Conservation (phyloP, 140 eudicot genomes). For the Artemisia princeps region DNA sequence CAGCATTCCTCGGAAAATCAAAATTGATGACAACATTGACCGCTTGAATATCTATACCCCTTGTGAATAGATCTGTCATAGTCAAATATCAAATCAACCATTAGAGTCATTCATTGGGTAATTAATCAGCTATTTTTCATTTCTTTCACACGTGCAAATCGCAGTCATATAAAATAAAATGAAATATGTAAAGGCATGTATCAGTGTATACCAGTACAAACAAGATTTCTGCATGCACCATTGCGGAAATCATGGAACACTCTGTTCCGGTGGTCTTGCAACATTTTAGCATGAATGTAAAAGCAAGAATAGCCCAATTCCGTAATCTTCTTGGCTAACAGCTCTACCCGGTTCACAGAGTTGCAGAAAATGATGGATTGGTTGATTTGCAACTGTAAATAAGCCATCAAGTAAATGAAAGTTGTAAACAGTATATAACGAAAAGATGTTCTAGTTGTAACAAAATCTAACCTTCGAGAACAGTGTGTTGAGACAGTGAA, state of each 20-base stretch:
- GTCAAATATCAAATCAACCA: constrained; percentile 13
- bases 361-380: constrained; percentile 78
- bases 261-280: constrained; percentile 69
- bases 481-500: constrained; percentile 70
- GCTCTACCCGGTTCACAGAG: constrained; percentile 68
- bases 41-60: constrained; percentile 80
- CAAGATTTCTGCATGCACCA: constrained; percentile 85
- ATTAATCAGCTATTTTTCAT: too few relatives aligned
- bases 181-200: constrained; percentile 6
- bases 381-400: constrained; percentile 64
- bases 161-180: background rate
- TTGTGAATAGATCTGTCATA: constrained; percentile 58
- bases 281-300: constrained; percentile 75
- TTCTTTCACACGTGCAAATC: background rate
- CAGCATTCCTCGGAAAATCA: constrained; percentile 75
- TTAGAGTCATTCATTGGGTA: background rate
- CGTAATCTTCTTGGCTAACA: constrained; percentile 63
- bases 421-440: constrained; percentile 5
- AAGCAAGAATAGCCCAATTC: constrained; percentile 74
- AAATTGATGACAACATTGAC: constrained; percentile 78
- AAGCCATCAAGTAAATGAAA: constrained; percentile 20
- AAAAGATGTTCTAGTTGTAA: constrained; percentile 12
- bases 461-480: constrained; percentile 58
- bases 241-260: constrained; percentile 74
- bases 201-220: constrained; percentile 56